A percentile compares a stretch with the other conserved stretches of the same genome.
Conservation (phyloP, 495 filamentous ascomycete genomes). For the Poronia punctata region DNA sequence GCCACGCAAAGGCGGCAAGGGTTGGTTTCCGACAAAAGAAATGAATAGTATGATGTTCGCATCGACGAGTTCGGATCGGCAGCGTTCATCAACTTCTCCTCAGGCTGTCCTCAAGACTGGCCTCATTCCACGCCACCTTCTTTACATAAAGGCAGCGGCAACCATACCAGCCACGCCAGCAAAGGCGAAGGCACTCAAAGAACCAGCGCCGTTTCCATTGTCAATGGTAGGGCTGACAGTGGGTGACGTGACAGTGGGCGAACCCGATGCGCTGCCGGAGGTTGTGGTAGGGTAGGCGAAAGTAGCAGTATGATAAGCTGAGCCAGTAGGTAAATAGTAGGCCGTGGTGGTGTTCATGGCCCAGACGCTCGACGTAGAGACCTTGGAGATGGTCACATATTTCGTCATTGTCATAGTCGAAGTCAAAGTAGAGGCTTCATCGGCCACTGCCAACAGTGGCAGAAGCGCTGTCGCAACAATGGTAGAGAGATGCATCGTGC, state of each 20-base stretch:
- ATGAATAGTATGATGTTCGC: constrained; percentile 36
- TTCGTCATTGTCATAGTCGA: constrained; percentile 45
- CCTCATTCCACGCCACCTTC: background rate
- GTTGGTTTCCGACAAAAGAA: constrained; percentile 37
- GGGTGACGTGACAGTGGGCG: constrained; percentile 19
- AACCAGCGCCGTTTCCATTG: constrained; percentile 28
- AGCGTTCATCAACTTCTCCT: constrained; percentile 7
- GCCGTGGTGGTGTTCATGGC: constrained; percentile 18
- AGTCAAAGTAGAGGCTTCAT: constrained; percentile 37
- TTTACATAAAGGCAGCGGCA: constrained; percentile 41
- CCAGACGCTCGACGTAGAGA: constrained; percentile 22
- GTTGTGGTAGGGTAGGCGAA: constrained; percentile 16
- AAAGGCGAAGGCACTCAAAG: constrained; percentile 29
- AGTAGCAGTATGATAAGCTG: constrained; percentile 10
- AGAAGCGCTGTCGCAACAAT: constrained; percentile 34
- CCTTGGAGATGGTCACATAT: constrained; percentile 42
- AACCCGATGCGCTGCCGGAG: constrained; percentile 12
- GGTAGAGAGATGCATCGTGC: constrained; percentile 33
- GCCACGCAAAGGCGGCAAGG: constrained; percentile 18
- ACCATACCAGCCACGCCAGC: constrained; percentile 38
- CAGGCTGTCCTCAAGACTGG: constrained; percentile 1
- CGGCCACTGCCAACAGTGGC: constrained; percentile 35
- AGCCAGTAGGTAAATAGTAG: constrained; percentile 14
- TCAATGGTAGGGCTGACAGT: constrained; percentile 23
- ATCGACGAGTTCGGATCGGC: constrained; percentile 33